A percentile compares a stretch with the other conserved stretches of the same genome.
These are phyloP conservation scores for Calonectria pseudoreteaudii DNA, from an alignment of 2,329 filamentous ascomycete species.

Conservation along the genomic window DNA sequence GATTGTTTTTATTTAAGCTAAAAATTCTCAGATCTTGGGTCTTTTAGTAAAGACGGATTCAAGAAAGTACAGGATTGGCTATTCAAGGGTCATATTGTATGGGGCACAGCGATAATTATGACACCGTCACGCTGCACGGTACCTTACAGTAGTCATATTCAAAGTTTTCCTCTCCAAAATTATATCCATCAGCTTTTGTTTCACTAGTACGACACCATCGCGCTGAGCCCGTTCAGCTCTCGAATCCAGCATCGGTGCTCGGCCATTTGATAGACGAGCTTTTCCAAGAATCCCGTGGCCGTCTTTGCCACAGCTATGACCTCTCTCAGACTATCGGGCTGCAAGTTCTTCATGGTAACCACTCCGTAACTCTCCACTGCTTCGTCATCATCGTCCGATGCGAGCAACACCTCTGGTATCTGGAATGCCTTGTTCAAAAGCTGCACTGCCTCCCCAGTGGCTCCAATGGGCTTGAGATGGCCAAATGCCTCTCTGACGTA, in stretches of 20 bases:
- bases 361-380: conserved; percentile 80
- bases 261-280: conserved; percentile 76
- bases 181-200: neutral
- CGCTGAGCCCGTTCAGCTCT: conserved; percentile 76
- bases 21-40: no score
- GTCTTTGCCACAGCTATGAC: conserved; percentile 73
- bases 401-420: conserved; percentile 56
- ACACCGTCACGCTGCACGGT: no score
- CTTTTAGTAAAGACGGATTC: no score
- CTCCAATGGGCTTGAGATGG: conserved; percentile 83
- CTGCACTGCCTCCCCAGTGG: conserved; percentile 77
- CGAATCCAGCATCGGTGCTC: conserved; percentile 80
- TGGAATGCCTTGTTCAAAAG: conserved; percentile 66
- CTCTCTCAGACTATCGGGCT: conserved; percentile 70
- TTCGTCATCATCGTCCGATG: conserved; percentile 52
- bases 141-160: no score
- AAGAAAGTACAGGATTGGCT: no score
- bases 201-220: conserved; percentile 75
- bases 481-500: conserved; percentile 86
- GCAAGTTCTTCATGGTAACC: conserved; percentile 70
- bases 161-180: no score
- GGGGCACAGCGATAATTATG: no score
- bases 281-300: conserved; percentile 75
- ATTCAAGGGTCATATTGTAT: no score
- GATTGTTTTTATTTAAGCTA: no score